Conservation (phyloP, 1,284 basidiomycete genomes). For the Earliella scabrosa region DNA sequence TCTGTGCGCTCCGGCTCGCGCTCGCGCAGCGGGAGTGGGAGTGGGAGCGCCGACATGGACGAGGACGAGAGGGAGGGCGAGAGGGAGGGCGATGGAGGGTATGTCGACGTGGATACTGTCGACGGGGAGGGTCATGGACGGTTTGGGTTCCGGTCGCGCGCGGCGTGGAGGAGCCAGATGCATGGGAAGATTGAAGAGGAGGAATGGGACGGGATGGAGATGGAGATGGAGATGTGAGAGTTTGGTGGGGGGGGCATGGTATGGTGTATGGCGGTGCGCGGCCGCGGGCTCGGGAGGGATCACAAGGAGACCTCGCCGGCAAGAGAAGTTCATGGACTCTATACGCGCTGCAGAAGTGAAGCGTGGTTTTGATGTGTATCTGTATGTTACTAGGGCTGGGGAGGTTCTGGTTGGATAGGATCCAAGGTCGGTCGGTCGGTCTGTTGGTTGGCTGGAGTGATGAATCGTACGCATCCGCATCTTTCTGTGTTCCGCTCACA, state of each 20-base stretch:
- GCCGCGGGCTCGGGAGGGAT: not conserved
- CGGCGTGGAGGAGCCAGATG: conserved; percentile 38
- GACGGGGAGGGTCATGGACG: conserved; percentile 23
- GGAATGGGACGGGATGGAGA: conserved; percentile 42
- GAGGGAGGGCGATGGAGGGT: conserved; percentile 12
- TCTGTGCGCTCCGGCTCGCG: conserved; percentile 47
- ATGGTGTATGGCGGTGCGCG: not conserved
- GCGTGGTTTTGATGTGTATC: not conserved
- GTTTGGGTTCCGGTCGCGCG: conserved; percentile 34
- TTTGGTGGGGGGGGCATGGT: not conserved
- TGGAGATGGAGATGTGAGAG: conserved; percentile 43
- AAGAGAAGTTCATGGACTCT: not conserved
- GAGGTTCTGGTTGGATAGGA: too few relatives aligned
- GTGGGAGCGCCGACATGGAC: conserved; percentile 41
- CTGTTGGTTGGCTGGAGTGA: too few relatives aligned
- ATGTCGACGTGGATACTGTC: conserved; percentile 30
- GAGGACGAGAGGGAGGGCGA: not conserved
- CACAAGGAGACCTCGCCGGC: not conserved
- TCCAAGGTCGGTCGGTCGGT: not conserved
- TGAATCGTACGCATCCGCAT: not conserved
- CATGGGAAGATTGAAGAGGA: conserved; percentile 43
- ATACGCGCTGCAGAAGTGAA: not conserved
- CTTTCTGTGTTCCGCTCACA: not conserved
- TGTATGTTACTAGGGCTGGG: not conserved
- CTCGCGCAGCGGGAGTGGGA: conserved; percentile 42